Base-by-base conservation (phyloP, 1,284 basidiomycete genomes). In the Cryptococcus depauperatus region DNA sequence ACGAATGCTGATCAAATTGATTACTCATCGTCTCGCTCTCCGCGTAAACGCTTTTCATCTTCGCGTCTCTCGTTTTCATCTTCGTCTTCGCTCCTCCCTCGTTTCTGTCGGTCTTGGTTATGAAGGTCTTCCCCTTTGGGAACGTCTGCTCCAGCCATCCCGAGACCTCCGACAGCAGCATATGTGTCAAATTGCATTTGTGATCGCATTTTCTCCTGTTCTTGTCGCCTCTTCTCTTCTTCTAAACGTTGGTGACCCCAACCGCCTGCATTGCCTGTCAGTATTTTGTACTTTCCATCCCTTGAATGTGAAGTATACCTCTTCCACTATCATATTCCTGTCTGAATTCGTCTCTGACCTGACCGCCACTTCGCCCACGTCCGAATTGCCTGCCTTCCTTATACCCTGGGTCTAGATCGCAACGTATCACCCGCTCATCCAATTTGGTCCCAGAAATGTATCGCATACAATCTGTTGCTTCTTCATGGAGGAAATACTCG, bases 381-480 rank as follows among this genome's bases (percentile, higher is more conserved):
- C 95, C 95, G 60, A 97, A 99, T 71, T 99, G 95, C 43, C 95
- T 76, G 6, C 95, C 95, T 64, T 98, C 95, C 59, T 83, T 83
- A 73, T 97, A 99, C 1, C 95, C 95, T n/a, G 92, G 78, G 73
- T 99, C 95, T 55, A 99, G 75, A 73, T 99, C 95, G 61, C 93
- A 97, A 38, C 95, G 85, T 55, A 99, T 95, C 56, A 99, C 87
- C 23, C 95, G 84, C 70, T 99, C 95, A 71, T 99, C 95, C n/a
- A 99, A 80, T 73, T 98, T 98, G 27, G 93, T 95, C 13, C 93
- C 93, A 41, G 85, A 90, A 52, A 98, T 82, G 69, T 96, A 93
- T 37, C 86, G 82, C 78, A 98, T 82, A 56, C 85, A 85, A 35
- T 90, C 86, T 23, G 96, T 77, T 14, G 95, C 95, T 69, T 98